Conservation (phyloP, 305 asterid genomes). For the Rubia tinctorum region DNA sequence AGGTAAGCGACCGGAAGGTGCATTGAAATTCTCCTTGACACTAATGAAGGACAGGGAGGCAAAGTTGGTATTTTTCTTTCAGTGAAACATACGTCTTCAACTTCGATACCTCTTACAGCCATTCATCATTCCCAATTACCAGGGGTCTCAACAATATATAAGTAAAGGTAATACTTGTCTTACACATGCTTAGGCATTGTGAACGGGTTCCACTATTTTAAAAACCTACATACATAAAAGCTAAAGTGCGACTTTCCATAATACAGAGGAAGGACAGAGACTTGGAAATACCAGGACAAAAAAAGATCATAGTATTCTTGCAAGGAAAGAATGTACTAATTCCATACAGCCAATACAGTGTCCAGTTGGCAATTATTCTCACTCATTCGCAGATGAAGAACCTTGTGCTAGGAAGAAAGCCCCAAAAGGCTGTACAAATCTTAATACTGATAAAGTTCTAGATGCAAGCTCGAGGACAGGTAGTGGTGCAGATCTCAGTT, state of each 20-base stretch:
- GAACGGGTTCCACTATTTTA: too few species aligned
- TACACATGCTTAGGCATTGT: too few species aligned
- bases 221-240: background rate
- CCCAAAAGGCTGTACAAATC: background rate
- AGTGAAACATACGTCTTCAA: too few species aligned
- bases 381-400: background rate
- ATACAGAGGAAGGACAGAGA: background rate
- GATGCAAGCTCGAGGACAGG: background rate
- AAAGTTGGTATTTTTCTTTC: too few species aligned
- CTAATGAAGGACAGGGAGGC: too few species aligned
- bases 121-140: too few species aligned
- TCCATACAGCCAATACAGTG: background rate
- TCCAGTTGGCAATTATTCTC: too few species aligned
- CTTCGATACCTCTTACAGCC: too few species aligned
- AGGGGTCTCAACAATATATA: too few species aligned
- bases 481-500: background rate
- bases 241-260: background rate
- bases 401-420: background rate
- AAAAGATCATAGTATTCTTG: background rate
- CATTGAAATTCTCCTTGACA: too few species aligned
- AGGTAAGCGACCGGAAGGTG: too few species aligned
- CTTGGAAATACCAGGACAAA: background rate
- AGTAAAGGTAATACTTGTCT: too few species aligned
- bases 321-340: background rate
- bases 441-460: background rate